Evolutionary conservation across 2,329 filamentous ascomycete species (phyloP), one percentile per base, ranked within the genome.

Genomic region (Alternaria gansuensis): DNA sequence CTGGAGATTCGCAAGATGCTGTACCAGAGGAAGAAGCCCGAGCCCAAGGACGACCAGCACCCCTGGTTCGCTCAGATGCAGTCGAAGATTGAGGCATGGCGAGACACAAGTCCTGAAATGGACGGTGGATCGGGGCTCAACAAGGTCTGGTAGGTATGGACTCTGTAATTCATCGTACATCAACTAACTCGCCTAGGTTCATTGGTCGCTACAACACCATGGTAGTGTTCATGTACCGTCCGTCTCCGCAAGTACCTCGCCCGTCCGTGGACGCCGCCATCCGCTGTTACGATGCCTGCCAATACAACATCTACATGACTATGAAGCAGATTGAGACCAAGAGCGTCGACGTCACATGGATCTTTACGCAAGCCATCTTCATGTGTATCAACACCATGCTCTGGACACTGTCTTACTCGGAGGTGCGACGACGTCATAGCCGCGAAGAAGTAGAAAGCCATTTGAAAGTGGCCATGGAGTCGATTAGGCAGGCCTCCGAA

Each of bases 331-430:
- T 97, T 72, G 86, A 89, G 65, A 88, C 85, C 14, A 85, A 86
- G 13, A 88, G 88, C 23, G 87, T 95, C 10, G 94, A 97, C 72
- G 83, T 97, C 60, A 97, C 93, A 0, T 98, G 94, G 94, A 89
- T 97, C 41, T 97, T 97, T 72, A 87, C 96, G 1, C 85, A 97
- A 58, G 88, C 90, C 21, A 85, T 98, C 39, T 97, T 96, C 80
- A 95, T 96, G 87, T 88, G 91, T 4, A 85, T 98, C 57, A 97
- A 97, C 73, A 93, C 92, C 5, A 85, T 97, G 49, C 84, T 99
- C 0, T 99, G 95, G 95, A 88, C 91, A 2, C 85, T 96, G 7
- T 96, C 93, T 1, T 97, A 96, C 72, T 85, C 89, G 3, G 90
- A 94, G 65, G 88, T 98, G 24, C 89, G 95, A 44, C 85, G 86